These are phyloP conservation scores for Soucietia sequanensis DNA, from an alignment of 805 yeast species.

Conservation along the genomic window DNA sequence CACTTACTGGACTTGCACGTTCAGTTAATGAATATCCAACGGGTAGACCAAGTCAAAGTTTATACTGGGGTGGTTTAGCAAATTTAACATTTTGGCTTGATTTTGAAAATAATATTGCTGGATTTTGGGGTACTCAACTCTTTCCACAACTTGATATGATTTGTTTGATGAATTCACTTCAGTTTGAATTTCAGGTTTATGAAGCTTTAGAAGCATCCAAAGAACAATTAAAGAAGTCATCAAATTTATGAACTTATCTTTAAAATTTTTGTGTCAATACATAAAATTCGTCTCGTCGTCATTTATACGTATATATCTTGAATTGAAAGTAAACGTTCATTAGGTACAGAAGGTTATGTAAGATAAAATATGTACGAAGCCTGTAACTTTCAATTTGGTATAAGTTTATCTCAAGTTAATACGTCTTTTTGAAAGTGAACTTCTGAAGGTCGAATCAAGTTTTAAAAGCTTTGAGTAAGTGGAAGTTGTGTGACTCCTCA, in stretches of 20 bases:
- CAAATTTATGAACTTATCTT: slow-evolving; percentile 1
- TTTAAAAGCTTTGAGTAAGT: no score
- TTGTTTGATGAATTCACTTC: slow-evolving; percentile 14
- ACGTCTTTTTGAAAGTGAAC: no score
- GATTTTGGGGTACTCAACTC: slow-evolving; percentile 39
- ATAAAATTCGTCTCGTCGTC: no score
- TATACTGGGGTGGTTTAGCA: slow-evolving; percentile 42
- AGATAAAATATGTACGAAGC: no score
- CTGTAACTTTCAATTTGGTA: no score
- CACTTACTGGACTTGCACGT: slow-evolving; percentile 35
- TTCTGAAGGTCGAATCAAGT: no score
- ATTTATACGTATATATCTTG: no score
- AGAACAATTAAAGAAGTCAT: background rate
- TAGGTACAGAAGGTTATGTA: no score
- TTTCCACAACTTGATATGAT: slow-evolving; percentile 31
- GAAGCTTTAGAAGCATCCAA: slow-evolving; percentile 12
- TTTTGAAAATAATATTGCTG: slow-evolving; percentile 33
- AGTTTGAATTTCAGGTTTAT: slow-evolving; percentile 27
- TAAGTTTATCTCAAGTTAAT: no score
- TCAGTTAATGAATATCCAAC: slow-evolving; percentile 22
- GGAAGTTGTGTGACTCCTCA: no score
- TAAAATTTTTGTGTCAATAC: no score
- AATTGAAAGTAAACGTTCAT: no score
- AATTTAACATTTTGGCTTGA: slow-evolving; percentile 43
- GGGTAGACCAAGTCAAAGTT: slow-evolving; percentile 34